These are phyloP conservation scores for Suhomyces kunorum DNA, from an alignment of 1,139 yeast species.

Conservation along the genomic window DNA sequence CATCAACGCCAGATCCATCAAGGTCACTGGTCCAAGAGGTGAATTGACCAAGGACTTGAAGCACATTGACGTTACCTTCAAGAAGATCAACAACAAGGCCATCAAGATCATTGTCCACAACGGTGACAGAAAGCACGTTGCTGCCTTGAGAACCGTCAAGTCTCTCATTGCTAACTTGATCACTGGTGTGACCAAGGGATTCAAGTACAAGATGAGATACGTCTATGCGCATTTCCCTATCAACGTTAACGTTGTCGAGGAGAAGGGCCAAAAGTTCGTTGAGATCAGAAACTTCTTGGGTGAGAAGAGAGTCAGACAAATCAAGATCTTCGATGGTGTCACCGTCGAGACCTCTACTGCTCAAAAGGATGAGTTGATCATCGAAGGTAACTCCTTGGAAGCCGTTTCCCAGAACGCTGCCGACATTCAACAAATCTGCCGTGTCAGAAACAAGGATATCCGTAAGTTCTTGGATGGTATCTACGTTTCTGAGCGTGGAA, in stretches of 20 bases:
- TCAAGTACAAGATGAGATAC: slow-evolving; percentile 99
- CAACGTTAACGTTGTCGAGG: slow-evolving; percentile 85
- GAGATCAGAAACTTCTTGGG: slow-evolving; percentile 99
- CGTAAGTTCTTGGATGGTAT: slow-evolving; percentile 99
- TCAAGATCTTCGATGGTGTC: slow-evolving; percentile 88
- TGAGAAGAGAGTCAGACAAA: slow-evolving; percentile 93
- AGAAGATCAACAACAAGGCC: slow-evolving; percentile 67
- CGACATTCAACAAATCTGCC: slow-evolving; percentile 96
- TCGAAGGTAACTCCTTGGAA: slow-evolving; percentile 96
- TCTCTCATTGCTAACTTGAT: slow-evolving; percentile 90
- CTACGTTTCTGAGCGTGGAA: slow-evolving; percentile 96
- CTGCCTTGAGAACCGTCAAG: slow-evolving; percentile 98
- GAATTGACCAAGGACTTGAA: slow-evolving; percentile 84
- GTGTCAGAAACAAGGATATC: slow-evolving; percentile 99
- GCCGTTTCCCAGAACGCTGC: slow-evolving; percentile 98
- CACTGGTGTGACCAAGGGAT: slow-evolving; percentile 99
- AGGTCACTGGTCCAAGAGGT: slow-evolving; percentile 99
- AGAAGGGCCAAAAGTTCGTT: slow-evolving; percentile 72
- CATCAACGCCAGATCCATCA: slow-evolving; percentile 89
- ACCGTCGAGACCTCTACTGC: slow-evolving; percentile 72
- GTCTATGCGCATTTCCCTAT: slow-evolving; percentile 99
- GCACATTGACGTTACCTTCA: slow-evolving; percentile 94
- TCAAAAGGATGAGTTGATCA: slow-evolving; percentile 92
- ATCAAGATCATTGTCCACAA: slow-evolving; percentile 93
- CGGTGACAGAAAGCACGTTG: slow-evolving; percentile 99